Conservation (phyloP, 768 basidiomycete species). For the Suillus luteus region DNA sequence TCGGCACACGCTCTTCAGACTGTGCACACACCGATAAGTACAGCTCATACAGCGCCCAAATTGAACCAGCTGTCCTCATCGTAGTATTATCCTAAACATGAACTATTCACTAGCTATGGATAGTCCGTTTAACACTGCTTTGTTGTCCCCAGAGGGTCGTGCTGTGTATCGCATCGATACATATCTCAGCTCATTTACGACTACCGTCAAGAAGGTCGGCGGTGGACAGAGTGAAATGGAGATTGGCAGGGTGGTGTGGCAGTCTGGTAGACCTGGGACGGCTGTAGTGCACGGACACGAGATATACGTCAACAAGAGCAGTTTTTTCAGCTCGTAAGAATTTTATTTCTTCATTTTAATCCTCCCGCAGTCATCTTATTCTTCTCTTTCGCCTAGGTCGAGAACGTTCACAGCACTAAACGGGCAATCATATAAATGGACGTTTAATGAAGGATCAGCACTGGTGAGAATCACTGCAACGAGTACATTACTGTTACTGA, state of each 20-base stretch:
- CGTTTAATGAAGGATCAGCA: constrained; percentile 34
- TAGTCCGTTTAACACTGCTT: constrained; percentile 34
- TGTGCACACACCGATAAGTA: constrained; percentile 14
- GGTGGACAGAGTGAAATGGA: constrained; percentile 26
- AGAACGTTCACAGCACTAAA: constrained; percentile 37
- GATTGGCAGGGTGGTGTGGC: constrained; percentile 33
- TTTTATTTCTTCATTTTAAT: constrained; percentile 5
- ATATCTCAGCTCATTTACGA: constrained; percentile 14
- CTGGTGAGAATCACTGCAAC: constrained; percentile 23
- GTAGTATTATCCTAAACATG: constrained; percentile 18
- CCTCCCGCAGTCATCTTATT: background rate
- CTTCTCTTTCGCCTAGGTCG: constrained; percentile 21
- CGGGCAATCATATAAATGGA: constrained; percentile 37
- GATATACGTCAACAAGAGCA: constrained; percentile 26
- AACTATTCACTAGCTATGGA: constrained; percentile 35
- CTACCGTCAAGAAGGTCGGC: constrained; percentile 30
- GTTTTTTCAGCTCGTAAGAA: constrained; percentile 34
- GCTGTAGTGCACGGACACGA: constrained; percentile 32
- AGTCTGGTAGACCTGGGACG: constrained; percentile 29
- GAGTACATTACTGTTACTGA: background rate
- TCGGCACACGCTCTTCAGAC: constrained; percentile 28
- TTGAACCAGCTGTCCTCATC: background rate
- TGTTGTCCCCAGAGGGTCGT: constrained; percentile 33
- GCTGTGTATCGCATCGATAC: constrained; percentile 34
- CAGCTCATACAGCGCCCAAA: constrained; percentile 19